phyloP scores from a whole-genome alignment of 495 filamentous ascomycete species.

The Aspergillus affinis region DNA sequence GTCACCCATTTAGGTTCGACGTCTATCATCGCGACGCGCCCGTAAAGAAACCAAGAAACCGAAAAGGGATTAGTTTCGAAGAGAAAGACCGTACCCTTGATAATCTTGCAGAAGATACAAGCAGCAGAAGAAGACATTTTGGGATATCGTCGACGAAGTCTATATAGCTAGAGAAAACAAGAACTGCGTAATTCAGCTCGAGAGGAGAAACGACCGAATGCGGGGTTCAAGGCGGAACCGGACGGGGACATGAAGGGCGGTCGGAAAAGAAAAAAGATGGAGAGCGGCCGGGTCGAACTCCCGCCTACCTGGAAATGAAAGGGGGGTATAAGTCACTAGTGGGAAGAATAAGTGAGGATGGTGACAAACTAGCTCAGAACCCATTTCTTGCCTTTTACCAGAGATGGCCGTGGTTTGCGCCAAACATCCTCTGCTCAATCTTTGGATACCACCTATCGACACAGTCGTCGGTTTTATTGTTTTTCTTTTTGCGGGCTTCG shows the following conservation, averaged over 20 bases:
- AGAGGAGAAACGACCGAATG: conserved; percentile 12
- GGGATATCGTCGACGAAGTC: background rate
- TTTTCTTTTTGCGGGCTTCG: conserved; percentile 20
- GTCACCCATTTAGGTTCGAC: background rate
- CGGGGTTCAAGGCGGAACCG: conserved; percentile 11
- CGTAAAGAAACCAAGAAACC: background rate
- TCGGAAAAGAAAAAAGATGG: conserved; percentile 11
- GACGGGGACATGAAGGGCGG: conserved; percentile 5
- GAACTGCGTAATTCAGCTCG: conserved; percentile 2
- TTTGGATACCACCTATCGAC: conserved; percentile 52
- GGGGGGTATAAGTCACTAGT: conserved; percentile 16
- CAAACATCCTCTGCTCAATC: conserved; percentile 58
- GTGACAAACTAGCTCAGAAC: conserved; percentile 57
- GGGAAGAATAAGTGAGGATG: conserved; percentile 34
- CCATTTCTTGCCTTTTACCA: conserved; percentile 72
- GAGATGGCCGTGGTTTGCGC: conserved; percentile 63
- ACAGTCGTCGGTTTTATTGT: conserved; percentile 41
- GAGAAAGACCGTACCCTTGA: conserved; percentile 68
- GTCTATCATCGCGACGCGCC: background rate
- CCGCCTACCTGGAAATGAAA: background rate
- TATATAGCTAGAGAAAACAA: background rate
- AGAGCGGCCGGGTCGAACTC: conserved; percentile 29
- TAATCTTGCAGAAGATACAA: conserved; percentile 98
- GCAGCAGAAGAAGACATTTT: conserved; percentile 51
- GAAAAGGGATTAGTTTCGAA: background rate